These are phyloP conservation scores for Iris pallida DNA, from an alignment of 116 monocot genomes.

Conservation along the genomic window DNA sequence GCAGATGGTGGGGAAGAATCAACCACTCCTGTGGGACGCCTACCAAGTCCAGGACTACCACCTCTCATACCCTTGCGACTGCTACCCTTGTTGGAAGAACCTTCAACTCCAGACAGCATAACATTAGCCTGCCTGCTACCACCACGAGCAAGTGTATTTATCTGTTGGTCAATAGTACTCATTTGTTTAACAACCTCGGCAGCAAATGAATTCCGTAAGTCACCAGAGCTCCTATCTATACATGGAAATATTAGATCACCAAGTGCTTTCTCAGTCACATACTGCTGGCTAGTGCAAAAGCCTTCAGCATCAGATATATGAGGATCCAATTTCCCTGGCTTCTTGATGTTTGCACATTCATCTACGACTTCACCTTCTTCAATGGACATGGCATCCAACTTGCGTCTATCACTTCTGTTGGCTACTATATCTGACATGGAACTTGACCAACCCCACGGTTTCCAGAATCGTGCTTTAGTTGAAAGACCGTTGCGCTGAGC, in stretches of 20 bases:
- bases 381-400: conserved; percentile 55
- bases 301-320: conserved; percentile 39
- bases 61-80: conserved; percentile 74
- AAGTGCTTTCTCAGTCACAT: conserved; percentile 78
- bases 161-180: conserved; percentile 62
- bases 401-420: conserved; percentile 53
- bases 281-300: conserved; percentile 37
- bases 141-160: conserved; percentile 38
- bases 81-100: conserved; percentile 48
- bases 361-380: conserved; percentile 99
- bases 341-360: conserved; percentile 53
- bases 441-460: conserved; percentile 92
- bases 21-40: conserved; percentile 42
- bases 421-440: conserved; percentile 15
- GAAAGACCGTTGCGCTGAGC: conserved; percentile 66
- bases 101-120: conserved; percentile 38
- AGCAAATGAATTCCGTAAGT: conserved; percentile 72
- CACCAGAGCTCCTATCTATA: conserved; percentile 78
- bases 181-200: conserved; percentile 86
- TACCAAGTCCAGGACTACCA: conserved; percentile 82
- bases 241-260: conserved; percentile 78
- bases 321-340: conserved; percentile 33
- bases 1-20: conserved; percentile 49
- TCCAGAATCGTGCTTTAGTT: conserved; percentile 70
- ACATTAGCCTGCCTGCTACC: conserved; percentile 42